These are phyloP conservation scores for Hyaloscypha finlandica DNA, from an alignment of 495 filamentous ascomycete species.

Conservation along the genomic window DNA sequence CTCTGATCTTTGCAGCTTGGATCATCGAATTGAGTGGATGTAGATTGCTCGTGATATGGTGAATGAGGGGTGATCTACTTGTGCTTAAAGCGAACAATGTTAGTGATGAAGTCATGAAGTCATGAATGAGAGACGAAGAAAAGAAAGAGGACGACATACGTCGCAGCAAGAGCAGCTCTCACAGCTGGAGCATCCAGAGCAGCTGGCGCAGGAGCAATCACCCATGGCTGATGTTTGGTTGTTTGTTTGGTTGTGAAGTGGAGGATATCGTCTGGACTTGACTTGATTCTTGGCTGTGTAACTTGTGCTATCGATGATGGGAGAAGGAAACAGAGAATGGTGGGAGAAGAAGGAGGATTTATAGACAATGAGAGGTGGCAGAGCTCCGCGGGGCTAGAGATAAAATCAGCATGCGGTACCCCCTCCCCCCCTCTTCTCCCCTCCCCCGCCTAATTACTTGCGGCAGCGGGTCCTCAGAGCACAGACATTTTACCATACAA, in stretches of 20 bases:
- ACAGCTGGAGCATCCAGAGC: not conserved
- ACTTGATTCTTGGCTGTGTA: not conserved
- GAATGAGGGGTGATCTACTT: not conserved
- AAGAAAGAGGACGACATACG: not conserved
- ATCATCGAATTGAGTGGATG: not conserved
- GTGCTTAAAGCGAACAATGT: not conserved
- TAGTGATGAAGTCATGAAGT: not conserved
- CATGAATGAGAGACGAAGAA: not conserved
- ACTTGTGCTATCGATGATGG: not conserved
- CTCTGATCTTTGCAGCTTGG: not conserved
- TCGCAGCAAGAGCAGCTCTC: slow-evolving; percentile 1
- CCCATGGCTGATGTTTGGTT: not conserved
- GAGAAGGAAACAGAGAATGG: too few relatives aligned
- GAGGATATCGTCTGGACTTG: not conserved
- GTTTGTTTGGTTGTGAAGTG: too few relatives aligned
- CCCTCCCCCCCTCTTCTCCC: too few relatives aligned
- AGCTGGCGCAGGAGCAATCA: not conserved
- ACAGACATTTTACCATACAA: too few relatives aligned
- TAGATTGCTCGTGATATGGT: not conserved
- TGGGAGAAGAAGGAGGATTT: too few relatives aligned
- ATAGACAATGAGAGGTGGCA: too few relatives aligned
- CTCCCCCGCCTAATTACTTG: too few relatives aligned
- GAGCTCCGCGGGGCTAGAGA: too few relatives aligned
- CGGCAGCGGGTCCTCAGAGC: too few relatives aligned
- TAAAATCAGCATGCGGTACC: too few relatives aligned